phyloP scores from a whole-genome alignment of 306 rosid species.

The Dryas alaskensis region DNA sequence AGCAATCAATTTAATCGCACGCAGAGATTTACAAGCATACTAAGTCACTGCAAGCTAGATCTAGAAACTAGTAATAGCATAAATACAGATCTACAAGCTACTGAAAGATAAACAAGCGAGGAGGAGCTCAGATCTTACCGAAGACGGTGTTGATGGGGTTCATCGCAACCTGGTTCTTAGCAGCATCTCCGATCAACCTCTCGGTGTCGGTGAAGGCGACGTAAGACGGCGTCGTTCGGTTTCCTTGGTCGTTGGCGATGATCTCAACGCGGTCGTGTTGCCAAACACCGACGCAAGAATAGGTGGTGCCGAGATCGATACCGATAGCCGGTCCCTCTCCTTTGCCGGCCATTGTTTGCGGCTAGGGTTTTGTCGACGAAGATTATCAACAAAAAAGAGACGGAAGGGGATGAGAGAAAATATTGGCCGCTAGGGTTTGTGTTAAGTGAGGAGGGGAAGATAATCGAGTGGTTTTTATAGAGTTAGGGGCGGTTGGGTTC shows the following conservation, averaged over 20 bases:
- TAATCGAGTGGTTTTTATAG: slow-evolving; percentile 26
- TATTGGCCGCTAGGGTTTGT: neutral
- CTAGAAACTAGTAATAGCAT: neutral
- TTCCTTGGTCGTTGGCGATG: slow-evolving; percentile 69
- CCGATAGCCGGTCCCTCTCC: slow-evolving; percentile 77
- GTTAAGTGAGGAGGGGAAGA: fast-evolving
- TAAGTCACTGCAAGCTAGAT: neutral
- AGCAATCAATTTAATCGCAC: neutral
- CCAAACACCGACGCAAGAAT: slow-evolving; percentile 70
- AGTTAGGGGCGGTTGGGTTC: slow-evolving; percentile 26
- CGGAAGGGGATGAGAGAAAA: neutral
- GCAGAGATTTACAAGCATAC: neutral
- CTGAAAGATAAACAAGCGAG: neutral
- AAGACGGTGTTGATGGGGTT: slow-evolving; percentile 64
- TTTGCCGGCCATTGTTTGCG: slow-evolving; percentile 48
- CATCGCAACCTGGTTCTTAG: slow-evolving; percentile 67
- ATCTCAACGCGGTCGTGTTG: slow-evolving; percentile 69
- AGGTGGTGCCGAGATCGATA: slow-evolving; percentile 66
- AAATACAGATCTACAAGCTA: neutral
- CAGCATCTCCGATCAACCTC: slow-evolving; percentile 63
- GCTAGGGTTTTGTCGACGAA: neutral
- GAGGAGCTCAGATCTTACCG: slow-evolving; percentile 39
- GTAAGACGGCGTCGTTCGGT: slow-evolving; percentile 66
- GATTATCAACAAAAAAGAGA: neutral
- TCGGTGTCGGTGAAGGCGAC: slow-evolving; percentile 59